These are phyloP conservation scores for Phytophthora pluvialis DNA, from an alignment of 352 stramenopile genomes.

Conservation along the genomic window DNA sequence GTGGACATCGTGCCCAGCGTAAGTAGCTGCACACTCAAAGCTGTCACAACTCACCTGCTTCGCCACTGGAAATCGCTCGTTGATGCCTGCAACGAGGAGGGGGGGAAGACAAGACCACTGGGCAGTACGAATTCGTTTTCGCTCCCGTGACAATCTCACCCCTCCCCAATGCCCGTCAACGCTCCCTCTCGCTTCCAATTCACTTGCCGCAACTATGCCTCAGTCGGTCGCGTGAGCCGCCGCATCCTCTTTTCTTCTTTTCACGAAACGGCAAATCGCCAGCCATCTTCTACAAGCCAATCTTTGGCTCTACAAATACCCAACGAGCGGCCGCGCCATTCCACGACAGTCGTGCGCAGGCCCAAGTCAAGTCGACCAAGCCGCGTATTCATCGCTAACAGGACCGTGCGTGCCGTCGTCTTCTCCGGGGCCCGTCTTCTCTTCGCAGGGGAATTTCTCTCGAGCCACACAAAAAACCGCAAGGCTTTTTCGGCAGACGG, in stretches of 20 bases:
- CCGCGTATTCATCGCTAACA: not conserved
- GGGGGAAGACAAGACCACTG: conserved; percentile 21
- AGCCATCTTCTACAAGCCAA: conserved; percentile 13
- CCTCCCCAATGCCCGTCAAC: too few relatives aligned
- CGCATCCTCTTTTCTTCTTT: conserved; percentile 17
- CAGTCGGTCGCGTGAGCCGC: conserved; percentile 13
- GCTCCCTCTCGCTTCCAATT: too few relatives aligned
- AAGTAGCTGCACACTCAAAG: conserved; percentile 20
- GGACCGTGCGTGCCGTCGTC: not conserved
- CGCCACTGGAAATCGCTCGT: not conserved
- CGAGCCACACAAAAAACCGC: conserved; percentile 18
- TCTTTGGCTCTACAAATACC: conserved; percentile 29
- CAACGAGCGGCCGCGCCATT: conserved; percentile 18
- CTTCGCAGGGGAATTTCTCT: conserved; percentile 14
- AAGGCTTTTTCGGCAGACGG: conserved; percentile 18
- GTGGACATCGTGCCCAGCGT: conserved; percentile 7
- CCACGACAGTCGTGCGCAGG: conserved; percentile 18
- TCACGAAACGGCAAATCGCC: conserved; percentile 20
- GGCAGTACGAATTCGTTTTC: not conserved
- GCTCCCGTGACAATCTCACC: conserved; percentile 13
- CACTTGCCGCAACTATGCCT: conserved; percentile 1
- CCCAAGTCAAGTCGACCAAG: not conserved
- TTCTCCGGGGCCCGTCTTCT: conserved; percentile 8
- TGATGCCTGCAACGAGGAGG: not conserved
- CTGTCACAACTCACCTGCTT: conserved; percentile 13